Evolutionary conservation across 768 basidiomycete genomes (phyloP), one percentile per base, ranked within the genome.

Genomic region (Chalciporus piperatus): DNA sequence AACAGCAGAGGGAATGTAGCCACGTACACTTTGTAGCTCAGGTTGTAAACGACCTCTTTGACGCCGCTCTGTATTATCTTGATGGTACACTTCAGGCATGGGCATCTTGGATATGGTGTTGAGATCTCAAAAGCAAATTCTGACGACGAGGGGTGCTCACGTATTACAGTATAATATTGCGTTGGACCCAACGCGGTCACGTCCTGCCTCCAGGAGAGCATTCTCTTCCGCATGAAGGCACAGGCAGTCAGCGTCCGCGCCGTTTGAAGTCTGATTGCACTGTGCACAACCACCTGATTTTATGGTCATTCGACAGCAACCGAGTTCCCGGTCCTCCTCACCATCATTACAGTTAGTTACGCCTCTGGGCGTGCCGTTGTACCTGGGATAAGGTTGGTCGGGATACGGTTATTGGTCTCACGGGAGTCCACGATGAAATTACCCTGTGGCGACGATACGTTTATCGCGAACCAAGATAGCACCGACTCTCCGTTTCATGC

Each of bases 201-300:
- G 72, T 16, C 97, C 96, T 2, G 93, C 93, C 72, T 98, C 96
- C 2, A 98, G 71, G 13, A 98, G 74, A 0, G 96, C 97, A 63
- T 98, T 99, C 72, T 99, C 97, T 70, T 99, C 97, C 0, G 97
- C 97, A 66, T 99, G 97, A 10, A 99, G 73, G 63, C 97, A 99
- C 3, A 98, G 75, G 62, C 97, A 99, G 64, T 92, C 92, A 45
- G 83, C 77, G 35, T 80, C 76, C 23, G 70, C 70, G 3, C 74
- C 69, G 42, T 68, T 62, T 10, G 72, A 70, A 3, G 72, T 74
- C 17, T 78, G 81, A 61, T 88, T 88, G 70, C 97, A 99, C 25
- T 83, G 77, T 4, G 73, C 57, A 67, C 97, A 99, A 16, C 97
- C 96, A 7, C 96, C 97, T 74, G 90, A 83, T 59, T 84, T 84